These are phyloP conservation scores for Pleurotus platypus DNA, from an alignment of 768 basidiomycete species.

Conservation along the genomic window DNA sequence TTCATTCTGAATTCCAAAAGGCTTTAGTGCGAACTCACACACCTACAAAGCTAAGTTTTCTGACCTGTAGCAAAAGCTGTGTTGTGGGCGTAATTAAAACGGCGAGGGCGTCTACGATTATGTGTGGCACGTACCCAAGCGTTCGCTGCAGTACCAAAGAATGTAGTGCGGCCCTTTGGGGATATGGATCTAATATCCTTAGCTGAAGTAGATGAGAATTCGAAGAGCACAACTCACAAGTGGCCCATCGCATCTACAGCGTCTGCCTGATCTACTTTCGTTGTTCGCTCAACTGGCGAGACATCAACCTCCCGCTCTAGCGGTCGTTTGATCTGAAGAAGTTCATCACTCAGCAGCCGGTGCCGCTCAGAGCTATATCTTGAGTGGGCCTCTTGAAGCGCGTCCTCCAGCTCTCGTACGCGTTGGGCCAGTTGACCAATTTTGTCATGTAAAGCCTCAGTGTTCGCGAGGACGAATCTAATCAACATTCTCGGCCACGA, in stretches of 20 bases:
- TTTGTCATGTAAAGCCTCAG: constrained; percentile 67
- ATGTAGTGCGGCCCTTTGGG: constrained; percentile 57
- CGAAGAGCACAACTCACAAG: constrained; percentile 36
- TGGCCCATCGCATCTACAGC: constrained; percentile 63
- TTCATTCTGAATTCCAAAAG: constrained; percentile 35
- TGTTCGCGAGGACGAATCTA: constrained; percentile 71
- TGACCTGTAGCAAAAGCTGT: constrained; percentile 65
- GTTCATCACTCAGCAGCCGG: constrained; percentile 56
- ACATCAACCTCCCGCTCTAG: constrained; percentile 54
- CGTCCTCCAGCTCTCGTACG: constrained; percentile 68
- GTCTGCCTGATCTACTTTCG: constrained; percentile 47
- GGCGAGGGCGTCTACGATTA: constrained; percentile 3
- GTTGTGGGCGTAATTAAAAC: constrained; percentile 3
- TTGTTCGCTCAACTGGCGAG: constrained; percentile 27
- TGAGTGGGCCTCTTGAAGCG: constrained; percentile 50
- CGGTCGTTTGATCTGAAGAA: constrained; percentile 65
- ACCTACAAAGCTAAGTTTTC: constrained; percentile 4
- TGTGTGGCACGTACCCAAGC: constrained; percentile 51
- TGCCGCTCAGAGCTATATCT: constrained; percentile 46
- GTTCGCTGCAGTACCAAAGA: constrained; percentile 64
- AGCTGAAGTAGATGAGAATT: background rate
- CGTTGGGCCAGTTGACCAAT: constrained; percentile 57
- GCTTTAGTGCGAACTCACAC: no score
- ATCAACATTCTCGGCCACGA: background rate
- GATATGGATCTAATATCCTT: constrained; percentile 48